Conservation (phyloP, 345 rosid species). For the Linum usitatissimum region DNA sequence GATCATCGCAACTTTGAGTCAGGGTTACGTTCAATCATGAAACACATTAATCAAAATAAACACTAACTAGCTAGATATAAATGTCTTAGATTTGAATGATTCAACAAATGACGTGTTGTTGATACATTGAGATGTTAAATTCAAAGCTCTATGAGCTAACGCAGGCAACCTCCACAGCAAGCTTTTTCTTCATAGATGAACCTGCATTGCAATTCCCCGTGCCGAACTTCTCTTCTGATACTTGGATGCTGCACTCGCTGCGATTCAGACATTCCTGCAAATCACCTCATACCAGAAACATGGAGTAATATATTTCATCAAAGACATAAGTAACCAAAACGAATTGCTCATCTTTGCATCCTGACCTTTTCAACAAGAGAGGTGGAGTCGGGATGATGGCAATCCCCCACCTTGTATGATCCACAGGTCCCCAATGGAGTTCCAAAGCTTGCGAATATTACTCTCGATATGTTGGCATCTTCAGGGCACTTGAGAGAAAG, state of each 20-base stretch:
- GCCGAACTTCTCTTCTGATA: slow-evolving; percentile 29
- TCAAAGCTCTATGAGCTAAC: neutral
- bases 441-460: slow-evolving; percentile 57
- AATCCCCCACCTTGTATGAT: slow-evolving; percentile 36
- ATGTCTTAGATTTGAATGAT: too few relatives aligned
- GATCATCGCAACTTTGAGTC: too few relatives aligned
- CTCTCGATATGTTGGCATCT: slow-evolving; percentile 20
- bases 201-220: slow-evolving; percentile 18
- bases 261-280: slow-evolving; percentile 40
- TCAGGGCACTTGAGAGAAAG: slow-evolving; percentile 38
- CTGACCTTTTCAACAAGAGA: slow-evolving; percentile 39
- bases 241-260: slow-evolving; percentile 32
- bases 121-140: too few relatives aligned
- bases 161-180: slow-evolving; percentile 44
- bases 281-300: neutral
- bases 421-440: slow-evolving; percentile 48
- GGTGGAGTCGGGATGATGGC: slow-evolving; percentile 42
- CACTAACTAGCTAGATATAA: too few relatives aligned
- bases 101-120: too few relatives aligned
- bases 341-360: too few relatives aligned
- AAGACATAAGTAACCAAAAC: too few relatives aligned
- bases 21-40: too few relatives aligned
- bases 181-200: slow-evolving; percentile 22
- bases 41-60: too few relatives aligned
- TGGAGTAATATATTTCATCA: too few relatives aligned